Evolutionary conservation across 2,329 filamentous ascomycete species (phyloP).

Genomic region (Phialophora expanda): DNA sequence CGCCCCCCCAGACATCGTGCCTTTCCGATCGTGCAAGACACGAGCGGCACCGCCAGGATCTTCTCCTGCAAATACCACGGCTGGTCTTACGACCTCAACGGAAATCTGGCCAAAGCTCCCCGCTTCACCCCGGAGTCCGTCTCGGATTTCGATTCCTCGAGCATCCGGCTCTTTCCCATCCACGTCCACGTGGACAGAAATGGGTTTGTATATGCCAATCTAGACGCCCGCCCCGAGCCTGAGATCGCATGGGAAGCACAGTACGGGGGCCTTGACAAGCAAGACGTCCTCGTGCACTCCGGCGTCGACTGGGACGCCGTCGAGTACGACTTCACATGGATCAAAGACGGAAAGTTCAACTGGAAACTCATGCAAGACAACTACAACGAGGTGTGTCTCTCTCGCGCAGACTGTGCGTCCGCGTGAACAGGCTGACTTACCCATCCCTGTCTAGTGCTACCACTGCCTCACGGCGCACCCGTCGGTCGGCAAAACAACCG

Average conservation of each 20-base stretch:
- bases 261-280: conserved; percentile 47
- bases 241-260: conserved; percentile 32
- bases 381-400: conserved; percentile 54
- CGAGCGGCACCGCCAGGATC: conserved; percentile 32
- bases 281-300: conserved; percentile 54
- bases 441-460: conserved; percentile 49
- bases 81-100: conserved; percentile 65
- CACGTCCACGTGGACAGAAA: conserved; percentile 32
- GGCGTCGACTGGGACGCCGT: conserved; percentile 61
- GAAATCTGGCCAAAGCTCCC: conserved; percentile 65
- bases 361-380: conserved; percentile 55
- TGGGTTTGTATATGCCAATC: conserved; percentile 63
- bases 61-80: conserved; percentile 67
- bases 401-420: not conserved
- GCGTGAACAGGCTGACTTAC: not conserved
- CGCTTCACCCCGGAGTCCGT: conserved; percentile 59
- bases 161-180: conserved; percentile 58
- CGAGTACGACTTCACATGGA: conserved; percentile 51
- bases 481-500: conserved; percentile 60
- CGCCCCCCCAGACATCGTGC: conserved; percentile 56
- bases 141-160: conserved; percentile 60
- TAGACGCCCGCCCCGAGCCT: conserved; percentile 48
- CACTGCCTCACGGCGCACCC: conserved; percentile 65
- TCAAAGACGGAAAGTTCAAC: conserved; percentile 36
- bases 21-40: conserved; percentile 55